Evolutionary conservation across 164 flowering plant species (phyloP), one percentile per base, ranked within the genome.

Genomic region (Hamamelis virginiana): DNA sequence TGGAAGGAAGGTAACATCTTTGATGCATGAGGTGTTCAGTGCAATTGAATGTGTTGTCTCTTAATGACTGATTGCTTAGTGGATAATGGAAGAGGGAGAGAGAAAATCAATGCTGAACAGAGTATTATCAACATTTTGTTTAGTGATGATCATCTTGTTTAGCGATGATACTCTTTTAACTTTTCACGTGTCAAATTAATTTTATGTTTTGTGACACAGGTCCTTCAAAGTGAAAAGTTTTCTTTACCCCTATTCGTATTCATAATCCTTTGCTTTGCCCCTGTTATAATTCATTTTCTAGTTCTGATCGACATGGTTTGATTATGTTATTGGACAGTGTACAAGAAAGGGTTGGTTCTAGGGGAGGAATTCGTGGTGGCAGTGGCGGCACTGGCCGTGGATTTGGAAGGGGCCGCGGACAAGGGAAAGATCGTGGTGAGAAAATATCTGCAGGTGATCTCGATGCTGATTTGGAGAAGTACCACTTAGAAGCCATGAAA

Each of bases 381-480:
- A 52, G 66, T 46, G 3, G 61, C 19, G 59, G 61, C 41, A 33
- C 4, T 33, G 21, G 61, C 25, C 63, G 61, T 15, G 75, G 77
- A 70, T 4, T 14, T 59, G 61, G 41, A 3, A 62, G 72, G 59
- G 76, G 72, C 23, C 64, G 64, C 10, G 72, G 69, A 25, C 70
- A 26, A 14, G 71, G 67, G 15, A 74, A 66, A 41, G 68, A 27
- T 16, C 65, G 15, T n/a, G 56, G 8, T 21, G 60, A 66, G 68
- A 77, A 73, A 65, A 22, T 67, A 21, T 56, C 84, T 21, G 76
- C 78, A n/a, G 70, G 74, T 56, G 81, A 74, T 60, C 78, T 83
- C 70, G 84, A 83, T 69, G 83, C 78, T 51, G 84, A 83, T 21
- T 63, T 83, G 74, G 86, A 79, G 26, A 77, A 68, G 67, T 83